A percentile compares a stretch with the other conserved stretches of the same genome.
Evolutionary conservation across 768 basidiomycete genomes (phyloP).

Genomic region (Leucocoprinus birnbaumii): DNA sequence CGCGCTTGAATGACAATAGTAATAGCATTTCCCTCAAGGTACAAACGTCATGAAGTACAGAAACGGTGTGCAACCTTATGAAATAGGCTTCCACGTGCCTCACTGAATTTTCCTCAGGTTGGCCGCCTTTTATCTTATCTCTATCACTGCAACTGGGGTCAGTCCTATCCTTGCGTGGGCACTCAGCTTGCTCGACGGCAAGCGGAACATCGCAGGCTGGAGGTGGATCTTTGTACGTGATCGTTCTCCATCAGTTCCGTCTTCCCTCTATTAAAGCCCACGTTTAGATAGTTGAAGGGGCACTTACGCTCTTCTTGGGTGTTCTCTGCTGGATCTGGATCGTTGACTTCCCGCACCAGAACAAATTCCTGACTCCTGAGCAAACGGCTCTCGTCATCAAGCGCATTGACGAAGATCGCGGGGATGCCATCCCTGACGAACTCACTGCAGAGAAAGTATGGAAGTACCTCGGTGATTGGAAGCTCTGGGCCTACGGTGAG

Average conservation of each 20-base stretch:
- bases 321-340: slow-evolving; percentile 38
- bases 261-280: not conserved
- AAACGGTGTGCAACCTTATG: slow-evolving; percentile 27
- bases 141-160: slow-evolving; percentile 36
- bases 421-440: slow-evolving; percentile 43
- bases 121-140: slow-evolving; percentile 38
- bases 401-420: slow-evolving; percentile 49
- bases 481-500: slow-evolving; percentile 43
- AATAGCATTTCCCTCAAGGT: slow-evolving; percentile 25
- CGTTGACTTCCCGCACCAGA: slow-evolving; percentile 45
- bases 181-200: slow-evolving; percentile 38
- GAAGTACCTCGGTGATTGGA: slow-evolving; percentile 42
- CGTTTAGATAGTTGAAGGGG: slow-evolving; percentile 42
- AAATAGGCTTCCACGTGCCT: not conserved
- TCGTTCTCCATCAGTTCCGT: not conserved
- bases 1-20: not conserved
- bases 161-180: slow-evolving; percentile 43
- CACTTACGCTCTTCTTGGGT: slow-evolving; percentile 38
- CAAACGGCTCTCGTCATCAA: slow-evolving; percentile 41
- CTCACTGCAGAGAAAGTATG: slow-evolving; percentile 34
- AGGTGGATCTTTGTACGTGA: slow-evolving; percentile 46
- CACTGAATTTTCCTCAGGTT: slow-evolving; percentile 21
- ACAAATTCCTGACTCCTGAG: slow-evolving; percentile 39
- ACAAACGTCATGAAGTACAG: slow-evolving; percentile 44
- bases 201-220: slow-evolving; percentile 40